Base-by-base conservation (phyloP, 108 stramenopile species). In the Nannochloropsis gaditana region DNA sequence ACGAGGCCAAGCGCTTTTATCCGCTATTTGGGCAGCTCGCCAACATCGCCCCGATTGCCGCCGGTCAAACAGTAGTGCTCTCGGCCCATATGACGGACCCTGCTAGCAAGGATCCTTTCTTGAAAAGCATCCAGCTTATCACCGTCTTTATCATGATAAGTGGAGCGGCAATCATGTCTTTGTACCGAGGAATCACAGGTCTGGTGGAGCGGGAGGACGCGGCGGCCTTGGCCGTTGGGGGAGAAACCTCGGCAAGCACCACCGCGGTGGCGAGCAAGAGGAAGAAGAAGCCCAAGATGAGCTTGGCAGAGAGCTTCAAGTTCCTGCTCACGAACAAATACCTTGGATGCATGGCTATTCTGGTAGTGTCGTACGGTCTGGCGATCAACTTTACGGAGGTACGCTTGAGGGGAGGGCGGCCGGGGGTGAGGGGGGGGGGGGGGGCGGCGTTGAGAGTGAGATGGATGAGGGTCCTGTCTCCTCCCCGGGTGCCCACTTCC, bases 321-420 rank as follows among this genome's bases (percentile, higher is more conserved):
- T 96, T 96, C 91, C 92, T 98, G n/a, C 90, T 94, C 88, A 93
- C 90, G 87, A 94, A 93, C 41, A 88, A 91, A 43, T 98, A 97
- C 93, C 96, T 90, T 5, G 86, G 88, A 15, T 91, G 96, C 87
- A 84, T 98, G 42, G 97, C 96, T 4, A 93, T 92, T 59, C 86
- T 99, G 59, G 98, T 99, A 11, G 93, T 99, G 80, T 92, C 93
- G 84, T 97, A 99, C 86, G 98, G 98, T 80, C 93, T 99, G 94
- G 93, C 95, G 85, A 99, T 99, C 91, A 97, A 97, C 90, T 94
- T 99, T 88, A 96, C 97, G 42, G 98, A 99, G 91, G 96, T 99
- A 47, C 93, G 93, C 43, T 97, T 96, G 98, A 97, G 97, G 92
- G 86, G 59, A 73, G 79, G 45, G 59, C 15, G 59, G 59, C 19